Base-by-base conservation (phyloP, 2,329 filamentous ascomycete species). In the Cercospora sojina region DNA sequence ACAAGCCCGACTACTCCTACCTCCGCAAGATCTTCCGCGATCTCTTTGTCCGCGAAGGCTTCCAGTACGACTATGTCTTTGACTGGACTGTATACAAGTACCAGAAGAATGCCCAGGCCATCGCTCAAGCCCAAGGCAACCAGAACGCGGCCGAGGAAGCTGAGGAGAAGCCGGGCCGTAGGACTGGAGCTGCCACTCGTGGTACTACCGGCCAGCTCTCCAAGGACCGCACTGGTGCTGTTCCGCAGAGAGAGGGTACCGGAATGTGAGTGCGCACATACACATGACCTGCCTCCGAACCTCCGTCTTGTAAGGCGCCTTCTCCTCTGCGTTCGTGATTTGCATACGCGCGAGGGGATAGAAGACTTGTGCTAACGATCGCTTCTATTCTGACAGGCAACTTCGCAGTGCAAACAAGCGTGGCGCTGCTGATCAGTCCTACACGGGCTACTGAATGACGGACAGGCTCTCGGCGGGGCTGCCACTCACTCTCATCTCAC, bases 51-150 rank as follows among this genome's bases (percentile, higher is more conserved):
- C 93, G 95, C 70, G 95, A 98, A 82, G 95, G 94, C 64, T 99
- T 98, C 89, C 95, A 99, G 84, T 98, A 99, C 81, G 95, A 99
- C 83, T 98, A 99, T 76, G 95, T 99, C 75, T 99, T 99, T 77
- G 95, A 99, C 84, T 99, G 95, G 95, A 99, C 95, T 67, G 95
- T 98, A 77, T 98, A 97, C 88, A 98, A 98, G 86, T 97, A 98
- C 86, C 93, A 97, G 87, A 97, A 97, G 90, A 98, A 97, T 76
- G 93, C 93, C 64, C 92, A 96, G 83, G 93, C 93, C 77, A 96
- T 96, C 80, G 91, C 92, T 80, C 91, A 91, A 74, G 89, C 88
- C 72, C 89, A 86, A 73, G 85, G 86, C 74, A 84, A 87, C 76
- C 82, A 82, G 66, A 84, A 86, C 80, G 87, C 86, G 73, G 73